Evolutionary conservation across 2,329 filamentous ascomycete genomes (phyloP).

Genomic region (Penicillium hordei): DNA sequence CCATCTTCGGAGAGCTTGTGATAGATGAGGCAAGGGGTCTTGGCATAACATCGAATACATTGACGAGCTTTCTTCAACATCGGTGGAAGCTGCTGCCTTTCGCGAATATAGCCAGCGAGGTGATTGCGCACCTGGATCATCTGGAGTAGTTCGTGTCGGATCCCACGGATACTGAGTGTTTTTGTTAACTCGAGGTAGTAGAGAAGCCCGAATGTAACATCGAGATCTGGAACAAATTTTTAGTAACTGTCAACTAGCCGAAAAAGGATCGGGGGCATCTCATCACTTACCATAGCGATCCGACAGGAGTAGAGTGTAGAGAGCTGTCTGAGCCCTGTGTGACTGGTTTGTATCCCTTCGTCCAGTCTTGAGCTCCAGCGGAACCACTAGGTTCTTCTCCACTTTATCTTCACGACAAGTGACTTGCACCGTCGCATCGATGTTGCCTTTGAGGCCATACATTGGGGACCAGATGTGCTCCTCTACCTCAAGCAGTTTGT

Average conservation of each 20-base stretch:
- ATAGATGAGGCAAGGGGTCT: conserved; percentile 87
- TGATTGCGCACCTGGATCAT: conserved; percentile 97
- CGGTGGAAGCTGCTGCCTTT: conserved; percentile 76
- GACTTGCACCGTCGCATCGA: conserved; percentile 93
- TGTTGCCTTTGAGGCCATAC: conserved; percentile 96
- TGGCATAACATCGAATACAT: conserved; percentile 87
- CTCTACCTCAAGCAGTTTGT: conserved; percentile 92
- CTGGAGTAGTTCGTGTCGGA: conserved; percentile 84
- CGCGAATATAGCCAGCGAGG: conserved; percentile 78
- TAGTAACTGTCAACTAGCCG: conserved; percentile 8
- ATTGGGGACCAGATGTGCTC: conserved; percentile 98
- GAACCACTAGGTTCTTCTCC: conserved; percentile 72
- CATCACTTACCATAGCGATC: conserved; percentile 71
- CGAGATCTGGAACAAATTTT: conserved; percentile 61
- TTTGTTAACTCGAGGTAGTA: conserved; percentile 94
- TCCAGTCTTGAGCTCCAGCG: conserved; percentile 94
- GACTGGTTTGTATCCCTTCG: conserved; percentile 73
- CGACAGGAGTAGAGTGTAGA: conserved; percentile 89
- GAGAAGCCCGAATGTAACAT: conserved; percentile 83
- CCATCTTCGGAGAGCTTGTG: conserved; percentile 87
- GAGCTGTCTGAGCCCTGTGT: conserved; percentile 88
- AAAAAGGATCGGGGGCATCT: neutral
- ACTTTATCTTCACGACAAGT: conserved; percentile 70
- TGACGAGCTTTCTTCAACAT: conserved; percentile 81
- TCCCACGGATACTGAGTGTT: conserved; percentile 78